Conservation (phyloP, 2,329 filamentous ascomycete genomes). For the Hymenoscyphus occultus region DNA sequence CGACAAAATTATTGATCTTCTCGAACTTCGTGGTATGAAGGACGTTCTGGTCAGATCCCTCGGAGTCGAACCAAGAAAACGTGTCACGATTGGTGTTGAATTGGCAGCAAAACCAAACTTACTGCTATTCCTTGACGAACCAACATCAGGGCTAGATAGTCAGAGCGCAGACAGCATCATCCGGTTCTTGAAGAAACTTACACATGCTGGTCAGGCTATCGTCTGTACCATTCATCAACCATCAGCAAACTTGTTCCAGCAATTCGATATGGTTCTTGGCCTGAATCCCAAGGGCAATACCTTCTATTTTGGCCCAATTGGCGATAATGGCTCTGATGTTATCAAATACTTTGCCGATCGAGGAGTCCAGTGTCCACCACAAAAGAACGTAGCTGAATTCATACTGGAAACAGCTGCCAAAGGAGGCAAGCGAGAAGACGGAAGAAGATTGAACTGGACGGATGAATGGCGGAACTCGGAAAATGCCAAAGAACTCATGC, state of each 20-base stretch:
- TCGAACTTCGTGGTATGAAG: conserved; percentile 63
- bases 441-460: conserved; percentile 66
- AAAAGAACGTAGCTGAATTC: conserved; percentile 66
- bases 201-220: conserved; percentile 65
- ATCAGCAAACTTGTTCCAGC: conserved; percentile 64
- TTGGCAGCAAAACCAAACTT: conserved; percentile 67
- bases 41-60: conserved; percentile 57
- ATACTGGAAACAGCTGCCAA: conserved; percentile 64
- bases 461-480: conserved; percentile 68
- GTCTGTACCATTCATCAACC: conserved; percentile 74
- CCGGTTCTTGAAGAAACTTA: conserved; percentile 65
- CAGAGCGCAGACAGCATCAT: conserved; percentile 68
- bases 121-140: conserved; percentile 69
- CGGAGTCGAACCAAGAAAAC: conserved; percentile 53
- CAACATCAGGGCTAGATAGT: conserved; percentile 67
- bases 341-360: conserved; percentile 66
- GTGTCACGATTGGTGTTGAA: conserved; percentile 71
- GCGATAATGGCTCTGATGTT: conserved; percentile 61
- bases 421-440: conserved; percentile 49
- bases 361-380: conserved; percentile 62
- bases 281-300: conserved; percentile 65
- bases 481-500: conserved; percentile 55
- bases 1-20: conserved; percentile 60
- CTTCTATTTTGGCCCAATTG: conserved; percentile 71
- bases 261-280: conserved; percentile 72